These are phyloP conservation scores for Aethionema arabicum DNA, from an alignment of 345 rosid genomes.

Conservation along the genomic window DNA sequence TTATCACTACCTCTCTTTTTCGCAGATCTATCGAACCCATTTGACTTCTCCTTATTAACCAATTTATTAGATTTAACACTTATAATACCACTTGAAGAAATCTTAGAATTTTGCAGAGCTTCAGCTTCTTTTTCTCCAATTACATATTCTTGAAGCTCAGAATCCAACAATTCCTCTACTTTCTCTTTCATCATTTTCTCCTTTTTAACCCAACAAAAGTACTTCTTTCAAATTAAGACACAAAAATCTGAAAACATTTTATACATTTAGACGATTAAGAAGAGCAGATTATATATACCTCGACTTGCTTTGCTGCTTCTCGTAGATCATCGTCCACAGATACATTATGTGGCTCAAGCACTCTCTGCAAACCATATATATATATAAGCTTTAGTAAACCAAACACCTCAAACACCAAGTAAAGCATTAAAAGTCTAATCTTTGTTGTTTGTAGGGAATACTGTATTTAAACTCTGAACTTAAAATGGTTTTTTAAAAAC, in stretches of 20 bases:
- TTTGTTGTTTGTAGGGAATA: neutral
- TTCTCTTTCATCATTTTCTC: conserved; percentile 59
- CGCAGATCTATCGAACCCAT: conserved; percentile 39
- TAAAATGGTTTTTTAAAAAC: no score
- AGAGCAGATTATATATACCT: conserved; percentile 47
- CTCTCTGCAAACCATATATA: conserved; percentile 55
- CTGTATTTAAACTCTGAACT: no score
- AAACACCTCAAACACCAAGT: neutral
- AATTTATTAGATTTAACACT: conserved; percentile 51
- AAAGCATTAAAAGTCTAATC: conserved; percentile 4
- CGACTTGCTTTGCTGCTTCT: conserved; percentile 79
- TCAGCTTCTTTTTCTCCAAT: conserved; percentile 63
- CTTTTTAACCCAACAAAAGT: conserved; percentile 42
- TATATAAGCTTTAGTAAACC: neutral
- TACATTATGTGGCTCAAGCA: conserved; percentile 63
- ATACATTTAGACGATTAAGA: neutral
- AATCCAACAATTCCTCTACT: conserved; percentile 50
- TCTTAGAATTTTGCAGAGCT: conserved; percentile 59
- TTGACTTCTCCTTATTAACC: conserved; percentile 40
- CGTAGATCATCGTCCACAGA: conserved; percentile 77
- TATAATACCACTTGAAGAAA: conserved; percentile 50
- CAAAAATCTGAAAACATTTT: neutral
- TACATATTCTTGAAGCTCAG: conserved; percentile 59
- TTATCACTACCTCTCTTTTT: conserved; percentile 60
- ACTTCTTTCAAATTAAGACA: conserved; percentile 55